Evolutionary conservation across 106 monocot genomes (phyloP), one percentile per base, ranked within the genome.

Genomic region (Dioscorea alata): DNA sequence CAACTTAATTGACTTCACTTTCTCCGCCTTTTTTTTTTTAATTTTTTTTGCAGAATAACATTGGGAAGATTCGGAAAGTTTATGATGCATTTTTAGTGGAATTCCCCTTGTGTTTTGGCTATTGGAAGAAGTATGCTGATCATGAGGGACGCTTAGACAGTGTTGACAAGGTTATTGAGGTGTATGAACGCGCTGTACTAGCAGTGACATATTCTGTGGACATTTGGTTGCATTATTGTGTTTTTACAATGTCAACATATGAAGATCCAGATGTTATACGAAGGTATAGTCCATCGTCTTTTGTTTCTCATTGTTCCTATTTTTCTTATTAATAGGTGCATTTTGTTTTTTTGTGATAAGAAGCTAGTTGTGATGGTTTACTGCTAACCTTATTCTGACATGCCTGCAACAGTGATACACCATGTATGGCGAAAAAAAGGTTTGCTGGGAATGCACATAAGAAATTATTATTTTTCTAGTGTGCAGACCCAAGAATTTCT

Each of bases 41-140:
- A n/a, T n/a, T n/a, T n/a, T 15, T 0, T 16, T 63, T 74, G 33
- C 80, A 97, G 97, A 83, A 73, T 57, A 87, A 97, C 69, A 90
- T 92, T 64, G 13, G 75, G 25, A 97, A 92, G 60, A 84, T 97
- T 57, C 76, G 83, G 35, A 92, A 87, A 75, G 89, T 97, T 35
- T 97, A 97, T 74, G 97, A 92, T 79, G 78, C 87, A 34, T 97
- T 97, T 71, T 77, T 97, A 69, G 80, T 70, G 0, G 97, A 97
- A 51, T 97, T 97, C 75, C 97, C 97, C 28, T 80, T 97, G 54
- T 97, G 97, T 63, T 97, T 83, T 85, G 97, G 97, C 20, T 97
- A 92, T 73, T 97, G 97, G 97, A 97, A 97, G 71, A 97, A 97
- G 67, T 97, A 92, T 83, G 92, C 97, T 24, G 97, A 97, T 68